Conservation (phyloP, 2,329 filamentous ascomycete species). For the Mycogone perniciosa region DNA sequence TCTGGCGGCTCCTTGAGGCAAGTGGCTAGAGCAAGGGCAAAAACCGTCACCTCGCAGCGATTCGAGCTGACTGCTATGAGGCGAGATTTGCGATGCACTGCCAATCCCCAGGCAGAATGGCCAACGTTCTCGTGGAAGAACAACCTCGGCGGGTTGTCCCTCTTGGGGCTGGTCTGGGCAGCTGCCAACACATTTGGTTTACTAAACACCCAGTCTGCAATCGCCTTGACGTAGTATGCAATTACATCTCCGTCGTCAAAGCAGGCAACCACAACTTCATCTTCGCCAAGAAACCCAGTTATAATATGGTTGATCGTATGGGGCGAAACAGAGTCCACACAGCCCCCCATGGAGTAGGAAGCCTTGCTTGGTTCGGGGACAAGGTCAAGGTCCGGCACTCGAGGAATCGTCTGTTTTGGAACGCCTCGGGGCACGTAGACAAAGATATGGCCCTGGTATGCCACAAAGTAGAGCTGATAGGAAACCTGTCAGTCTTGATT, state of each 20-base stretch:
- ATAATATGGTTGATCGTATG: conserved; percentile 66
- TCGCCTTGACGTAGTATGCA: conserved; percentile 58
- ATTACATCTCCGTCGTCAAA: conserved; percentile 73
- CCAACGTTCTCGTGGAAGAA: conserved; percentile 75
- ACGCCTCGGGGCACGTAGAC: conserved; percentile 47
- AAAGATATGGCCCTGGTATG: conserved; percentile 51
- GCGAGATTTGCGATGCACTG: conserved; percentile 73
- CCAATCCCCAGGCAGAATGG: conserved; percentile 79
- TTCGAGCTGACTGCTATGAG: conserved; percentile 85
- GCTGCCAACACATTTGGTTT: conserved; percentile 5
- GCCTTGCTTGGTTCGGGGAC: conserved; percentile 36
- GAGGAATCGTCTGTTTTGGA: conserved; percentile 41
- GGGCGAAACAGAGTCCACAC: conserved; percentile 43
- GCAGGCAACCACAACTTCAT: conserved; percentile 61
- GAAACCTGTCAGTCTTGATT: conserved; percentile 1
- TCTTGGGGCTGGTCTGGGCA: conserved; percentile 7
- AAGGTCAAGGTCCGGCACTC: conserved; percentile 45
- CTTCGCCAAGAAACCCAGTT: conserved; percentile 59
- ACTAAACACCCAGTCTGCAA: conserved; percentile 39
- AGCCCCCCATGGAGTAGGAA: conserved; percentile 39
- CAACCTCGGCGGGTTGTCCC: conserved; percentile 26
- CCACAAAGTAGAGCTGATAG: conserved; percentile 52
- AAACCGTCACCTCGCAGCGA: conserved; percentile 47
- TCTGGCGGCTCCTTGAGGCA: conserved; percentile 3
- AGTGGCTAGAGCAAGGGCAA: conserved; percentile 38